Evolutionary conservation across 768 basidiomycete species (phyloP).

Genomic region (Austroboletus eburneus): DNA sequence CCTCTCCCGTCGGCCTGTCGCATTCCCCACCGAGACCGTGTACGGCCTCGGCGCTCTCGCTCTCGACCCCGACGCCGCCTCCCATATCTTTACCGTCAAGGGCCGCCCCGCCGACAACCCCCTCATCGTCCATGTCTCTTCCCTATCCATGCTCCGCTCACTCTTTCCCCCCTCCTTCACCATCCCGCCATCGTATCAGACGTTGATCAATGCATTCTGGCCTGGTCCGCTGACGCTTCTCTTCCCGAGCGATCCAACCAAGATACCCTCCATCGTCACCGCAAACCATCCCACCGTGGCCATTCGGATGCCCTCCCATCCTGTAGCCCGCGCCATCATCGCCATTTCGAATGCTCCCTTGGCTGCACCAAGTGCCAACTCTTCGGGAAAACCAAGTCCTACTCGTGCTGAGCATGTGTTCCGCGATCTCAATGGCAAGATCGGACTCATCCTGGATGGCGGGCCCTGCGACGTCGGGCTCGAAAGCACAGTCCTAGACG

Average conservation of each 20-base stretch:
- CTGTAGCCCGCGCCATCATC: slow-evolving; percentile 87
- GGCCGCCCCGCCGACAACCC: slow-evolving; percentile 95
- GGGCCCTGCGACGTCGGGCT: slow-evolving; percentile 85
- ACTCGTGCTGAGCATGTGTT: slow-evolving; percentile 84
- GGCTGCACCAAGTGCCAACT: slow-evolving; percentile 94
- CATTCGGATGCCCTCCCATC: slow-evolving; percentile 92
- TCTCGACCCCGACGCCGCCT: slow-evolving; percentile 55
- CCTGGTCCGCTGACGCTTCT: slow-evolving; percentile 91
- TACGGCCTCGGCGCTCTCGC: slow-evolving; percentile 95
- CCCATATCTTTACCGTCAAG: slow-evolving; percentile 81
- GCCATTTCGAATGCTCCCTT: slow-evolving; percentile 68
- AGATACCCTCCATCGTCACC: slow-evolving; percentile 73
- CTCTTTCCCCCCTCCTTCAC: slow-evolving; percentile 66
- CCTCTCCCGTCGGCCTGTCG: slow-evolving; percentile 54
- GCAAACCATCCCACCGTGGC: slow-evolving; percentile 80
- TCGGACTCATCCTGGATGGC: slow-evolving; percentile 85
- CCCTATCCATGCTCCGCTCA: slow-evolving; percentile 69
- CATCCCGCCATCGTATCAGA: slow-evolving; percentile 61
- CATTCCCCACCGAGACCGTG: slow-evolving; percentile 96
- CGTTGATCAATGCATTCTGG: slow-evolving; percentile 85
- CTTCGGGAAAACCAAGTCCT: slow-evolving; percentile 91
- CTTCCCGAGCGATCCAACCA: slow-evolving; percentile 65
- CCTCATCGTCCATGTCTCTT: slow-evolving; percentile 94
- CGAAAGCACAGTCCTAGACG: slow-evolving; percentile 95
- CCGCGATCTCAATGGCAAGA: slow-evolving; percentile 70